phyloP scores from a whole-genome alignment of 1,284 basidiomycete species.

The Pseudozyma thailandica region DNA sequence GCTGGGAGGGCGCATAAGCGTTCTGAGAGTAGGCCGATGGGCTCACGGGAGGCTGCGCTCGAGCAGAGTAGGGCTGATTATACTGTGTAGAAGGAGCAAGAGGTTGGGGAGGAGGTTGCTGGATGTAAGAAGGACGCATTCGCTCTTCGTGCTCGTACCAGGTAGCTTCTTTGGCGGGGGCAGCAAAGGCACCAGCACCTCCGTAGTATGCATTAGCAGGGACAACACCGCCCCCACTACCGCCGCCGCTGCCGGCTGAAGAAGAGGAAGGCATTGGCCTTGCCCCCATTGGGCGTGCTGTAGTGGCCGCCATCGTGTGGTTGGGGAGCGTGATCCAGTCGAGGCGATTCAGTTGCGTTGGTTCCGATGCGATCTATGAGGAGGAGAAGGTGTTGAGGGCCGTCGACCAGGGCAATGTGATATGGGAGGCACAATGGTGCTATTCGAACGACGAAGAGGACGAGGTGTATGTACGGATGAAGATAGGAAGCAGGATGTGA shows the following conservation, averaged over 20 bases:
- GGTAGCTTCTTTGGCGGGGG: constrained; percentile 46
- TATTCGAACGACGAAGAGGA: neutral
- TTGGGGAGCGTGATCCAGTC: no score
- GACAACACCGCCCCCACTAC: constrained; percentile 10
- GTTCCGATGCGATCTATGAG: neutral
- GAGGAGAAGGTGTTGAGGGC: neutral
- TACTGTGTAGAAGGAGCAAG: constrained; percentile 21
- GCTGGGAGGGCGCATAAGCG: constrained; percentile 5
- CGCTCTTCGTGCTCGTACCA: constrained; percentile 63
- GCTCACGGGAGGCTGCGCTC: constrained; percentile 25
- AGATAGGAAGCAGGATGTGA: no score
- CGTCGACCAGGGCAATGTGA: no score
- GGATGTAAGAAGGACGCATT: constrained; percentile 61
- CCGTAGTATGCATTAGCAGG: constrained; percentile 19
- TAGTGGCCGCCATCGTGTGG: constrained; percentile 28
- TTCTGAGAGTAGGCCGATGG: constrained; percentile 26
- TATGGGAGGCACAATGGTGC: neutral
- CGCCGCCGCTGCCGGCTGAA: constrained; percentile 24
- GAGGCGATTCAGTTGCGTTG: no score
- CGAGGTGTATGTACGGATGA: neutral
- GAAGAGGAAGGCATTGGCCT: constrained; percentile 47
- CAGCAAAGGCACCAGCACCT: constrained; percentile 11
- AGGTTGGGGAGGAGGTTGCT: constrained; percentile 37
- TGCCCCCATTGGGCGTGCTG: constrained; percentile 37
- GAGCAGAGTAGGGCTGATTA: constrained; percentile 24